A percentile compares a stretch with the other conserved stretches of the same genome.
phyloP scores from a whole-genome alignment of 768 basidiomycete species.

The Mycena galopus region DNA sequence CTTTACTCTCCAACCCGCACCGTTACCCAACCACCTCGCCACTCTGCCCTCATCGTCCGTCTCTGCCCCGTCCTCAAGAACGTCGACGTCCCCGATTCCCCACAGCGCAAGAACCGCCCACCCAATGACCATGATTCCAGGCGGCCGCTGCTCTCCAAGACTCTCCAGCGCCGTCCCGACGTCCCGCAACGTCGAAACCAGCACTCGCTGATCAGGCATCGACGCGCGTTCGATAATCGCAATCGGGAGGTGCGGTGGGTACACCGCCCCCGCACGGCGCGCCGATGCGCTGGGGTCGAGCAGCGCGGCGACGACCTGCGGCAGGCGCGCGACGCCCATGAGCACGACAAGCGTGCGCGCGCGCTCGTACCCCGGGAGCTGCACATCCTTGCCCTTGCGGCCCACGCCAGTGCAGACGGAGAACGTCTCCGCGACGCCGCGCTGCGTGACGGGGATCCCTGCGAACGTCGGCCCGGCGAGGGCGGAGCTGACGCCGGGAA shows the following conservation, averaged over 20 bases:
- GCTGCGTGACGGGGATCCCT: slow-evolving; percentile 94
- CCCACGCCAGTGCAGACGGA: slow-evolving; percentile 96
- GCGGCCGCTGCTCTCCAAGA: slow-evolving; percentile 89
- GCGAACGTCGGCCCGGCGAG: slow-evolving; percentile 92
- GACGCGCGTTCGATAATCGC: slow-evolving; percentile 96
- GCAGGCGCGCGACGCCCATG: slow-evolving; percentile 94
- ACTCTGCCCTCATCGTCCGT: slow-evolving; percentile 62
- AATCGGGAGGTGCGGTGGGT: slow-evolving; percentile 85
- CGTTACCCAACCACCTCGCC: slow-evolving; percentile 70
- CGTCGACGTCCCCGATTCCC: slow-evolving; percentile 74
- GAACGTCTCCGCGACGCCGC: slow-evolving; percentile 92
- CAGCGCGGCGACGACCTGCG: slow-evolving; percentile 77
- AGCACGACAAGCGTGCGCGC: slow-evolving; percentile 85
- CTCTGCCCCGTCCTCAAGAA: slow-evolving; percentile 72
- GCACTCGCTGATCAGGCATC: slow-evolving; percentile 90
- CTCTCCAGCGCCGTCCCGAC: slow-evolving; percentile 79
- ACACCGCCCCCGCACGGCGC: slow-evolving; percentile 61
- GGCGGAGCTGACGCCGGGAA: slow-evolving; percentile 93
- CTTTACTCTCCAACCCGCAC: slow-evolving; percentile 68
- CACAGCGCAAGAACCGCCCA: slow-evolving; percentile 90
- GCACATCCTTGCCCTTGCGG: slow-evolving; percentile 82
- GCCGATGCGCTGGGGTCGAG: slow-evolving; percentile 34
- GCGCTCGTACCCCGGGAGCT: slow-evolving; percentile 90
- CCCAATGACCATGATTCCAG: slow-evolving; percentile 96
- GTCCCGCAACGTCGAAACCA: slow-evolving; percentile 81